Evolutionary conservation across 371 early-diverging fungal genomes (phyloP).

Genomic region (Gilbertella persicaria): DNA sequence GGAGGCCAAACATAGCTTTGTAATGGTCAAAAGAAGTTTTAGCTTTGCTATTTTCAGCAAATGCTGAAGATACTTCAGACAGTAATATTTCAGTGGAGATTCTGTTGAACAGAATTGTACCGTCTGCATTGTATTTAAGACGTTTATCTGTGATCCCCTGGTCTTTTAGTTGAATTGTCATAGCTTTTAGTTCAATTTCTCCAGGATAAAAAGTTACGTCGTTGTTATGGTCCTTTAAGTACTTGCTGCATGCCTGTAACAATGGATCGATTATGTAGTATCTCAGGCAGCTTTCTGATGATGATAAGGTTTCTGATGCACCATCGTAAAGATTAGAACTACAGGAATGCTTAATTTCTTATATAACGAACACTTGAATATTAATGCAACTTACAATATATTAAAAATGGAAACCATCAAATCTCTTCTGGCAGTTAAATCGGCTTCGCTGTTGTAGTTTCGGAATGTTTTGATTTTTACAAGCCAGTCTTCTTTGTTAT

Average conservation of each 20-base stretch:
- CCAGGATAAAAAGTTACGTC: constrained; percentile 5
- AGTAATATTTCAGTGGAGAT: not conserved
- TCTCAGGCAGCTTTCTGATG: constrained; percentile 12
- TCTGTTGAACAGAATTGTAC: not conserved
- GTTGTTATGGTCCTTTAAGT: constrained; percentile 3
- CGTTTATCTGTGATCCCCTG: not conserved
- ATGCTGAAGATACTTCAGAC: not conserved
- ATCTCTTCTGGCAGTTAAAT: constrained; percentile 12
- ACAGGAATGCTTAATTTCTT: constrained; percentile 11
- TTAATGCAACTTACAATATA: constrained; percentile 16
- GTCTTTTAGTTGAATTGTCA: not conserved
- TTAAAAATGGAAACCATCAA: constrained; percentile 11
- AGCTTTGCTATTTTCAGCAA: not conserved
- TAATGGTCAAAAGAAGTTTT: not conserved
- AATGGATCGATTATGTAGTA: constrained; percentile 10
- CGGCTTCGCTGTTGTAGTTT: constrained; percentile 6
- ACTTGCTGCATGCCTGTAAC: constrained; percentile 15
- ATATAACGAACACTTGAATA: constrained; percentile 13
- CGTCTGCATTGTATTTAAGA: not conserved
- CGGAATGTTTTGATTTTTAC: constrained; percentile 6
- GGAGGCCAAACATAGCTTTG: not conserved
- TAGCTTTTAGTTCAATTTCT: not conserved
- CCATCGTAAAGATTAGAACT: constrained; percentile 11
- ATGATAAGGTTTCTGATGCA: constrained; percentile 12
- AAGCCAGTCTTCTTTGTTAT: constrained; percentile 14